These are phyloP conservation scores for Brachypodium distachyon DNA, from an alignment of 202 grass and related monocot species.

Conservation along the genomic window DNA sequence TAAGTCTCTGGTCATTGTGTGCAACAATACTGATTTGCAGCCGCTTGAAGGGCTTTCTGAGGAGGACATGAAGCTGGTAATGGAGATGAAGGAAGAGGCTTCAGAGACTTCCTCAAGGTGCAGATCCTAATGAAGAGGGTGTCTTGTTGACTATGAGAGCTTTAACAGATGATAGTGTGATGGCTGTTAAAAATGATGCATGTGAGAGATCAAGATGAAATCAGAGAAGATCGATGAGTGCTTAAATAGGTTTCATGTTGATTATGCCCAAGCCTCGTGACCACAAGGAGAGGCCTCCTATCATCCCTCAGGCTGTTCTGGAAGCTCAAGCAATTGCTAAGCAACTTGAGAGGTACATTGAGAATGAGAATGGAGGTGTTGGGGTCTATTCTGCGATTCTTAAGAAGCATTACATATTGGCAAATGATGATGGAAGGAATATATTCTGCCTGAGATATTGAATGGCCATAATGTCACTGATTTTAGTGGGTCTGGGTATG, in stretches of 20 bases:
- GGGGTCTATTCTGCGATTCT: slow-evolving; percentile 87
- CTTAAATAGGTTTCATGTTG: slow-evolving; percentile 90
- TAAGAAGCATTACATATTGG: slow-evolving; percentile 80
- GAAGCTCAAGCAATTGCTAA: slow-evolving; percentile 56
- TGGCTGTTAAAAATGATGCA: slow-evolving; percentile 84
- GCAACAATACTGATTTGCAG: slow-evolving; percentile 90
- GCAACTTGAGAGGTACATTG: slow-evolving; percentile 79
- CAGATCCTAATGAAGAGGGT: slow-evolving; percentile 56
- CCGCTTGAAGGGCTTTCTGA: slow-evolving; percentile 70
- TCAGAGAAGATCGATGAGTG: slow-evolving; percentile 91
- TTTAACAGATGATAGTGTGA: slow-evolving; percentile 89
- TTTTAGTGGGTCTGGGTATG: slow-evolving; percentile 93
- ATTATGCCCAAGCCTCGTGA: slow-evolving; percentile 84
- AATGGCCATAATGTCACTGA: slow-evolving; percentile 88
- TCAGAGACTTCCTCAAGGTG: slow-evolving; percentile 57
- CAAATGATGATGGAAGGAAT: slow-evolving; percentile 81
- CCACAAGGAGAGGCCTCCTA: slow-evolving; percentile 66
- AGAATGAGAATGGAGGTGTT: slow-evolving; percentile 92
- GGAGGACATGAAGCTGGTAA: slow-evolving; percentile 73
- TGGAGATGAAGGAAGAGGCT: slow-evolving; percentile 88
- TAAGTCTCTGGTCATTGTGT: slow-evolving; percentile 82
- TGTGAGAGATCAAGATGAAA: slow-evolving; percentile 95
- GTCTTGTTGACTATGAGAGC: slow-evolving; percentile 84
- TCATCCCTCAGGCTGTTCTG: slow-evolving; percentile 63
- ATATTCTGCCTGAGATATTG: slow-evolving; percentile 85